A percentile compares a stretch with the other conserved stretches of the same genome.
These are phyloP conservation scores for Trichosporon asahii DNA, from an alignment of 1,284 basidiomycete species.

Conservation along the genomic window DNA sequence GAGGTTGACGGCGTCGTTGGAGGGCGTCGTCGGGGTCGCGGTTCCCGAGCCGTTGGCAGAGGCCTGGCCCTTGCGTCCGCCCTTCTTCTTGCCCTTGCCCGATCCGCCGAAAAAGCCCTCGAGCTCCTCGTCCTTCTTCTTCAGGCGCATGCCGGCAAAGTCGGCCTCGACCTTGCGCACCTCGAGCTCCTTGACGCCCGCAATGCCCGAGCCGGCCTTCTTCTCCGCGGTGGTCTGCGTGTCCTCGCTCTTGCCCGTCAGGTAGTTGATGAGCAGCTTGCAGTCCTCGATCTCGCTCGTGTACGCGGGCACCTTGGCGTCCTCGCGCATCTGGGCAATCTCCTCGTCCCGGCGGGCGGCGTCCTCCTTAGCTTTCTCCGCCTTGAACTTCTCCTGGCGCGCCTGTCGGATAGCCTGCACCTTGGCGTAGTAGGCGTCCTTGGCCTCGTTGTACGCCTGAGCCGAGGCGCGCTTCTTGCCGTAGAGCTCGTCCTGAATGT, in stretches of 20 bases:
- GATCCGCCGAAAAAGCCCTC: slow-evolving; percentile 75
- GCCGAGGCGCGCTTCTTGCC: slow-evolving; percentile 72
- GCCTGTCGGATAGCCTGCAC: slow-evolving; percentile 71
- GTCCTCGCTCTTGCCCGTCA: slow-evolving; percentile 64
- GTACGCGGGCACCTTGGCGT: slow-evolving; percentile 86
- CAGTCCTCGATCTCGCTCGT: slow-evolving; percentile 95
- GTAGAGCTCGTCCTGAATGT: slow-evolving; percentile 63
- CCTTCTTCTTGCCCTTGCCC: slow-evolving; percentile 63
- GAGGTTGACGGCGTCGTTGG: slow-evolving; percentile 63
- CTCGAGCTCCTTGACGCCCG: slow-evolving; percentile 77
- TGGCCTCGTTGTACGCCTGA: slow-evolving; percentile 69
- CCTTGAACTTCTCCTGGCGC: slow-evolving; percentile 72
- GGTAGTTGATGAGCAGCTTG: slow-evolving; percentile 67
- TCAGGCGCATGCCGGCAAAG: slow-evolving; percentile 67
- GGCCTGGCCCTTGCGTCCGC: slow-evolving; percentile 59
- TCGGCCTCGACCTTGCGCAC: slow-evolving; percentile 75
- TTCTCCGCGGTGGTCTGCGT: slow-evolving; percentile 36
- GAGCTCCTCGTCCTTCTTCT: slow-evolving; percentile 88
- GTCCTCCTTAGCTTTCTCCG: slow-evolving; percentile 80
- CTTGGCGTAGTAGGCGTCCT: slow-evolving; percentile 75
- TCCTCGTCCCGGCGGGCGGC: slow-evolving; percentile 76
- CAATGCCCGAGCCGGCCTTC: slow-evolving; percentile 52
- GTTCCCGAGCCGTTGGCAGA: slow-evolving; percentile 20
- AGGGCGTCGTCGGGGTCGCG: slow-evolving; percentile 33
- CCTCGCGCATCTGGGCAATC: slow-evolving; percentile 78